Evolutionary conservation across 768 basidiomycete genomes (phyloP).

Genomic region (Pisolithus sp.): DNA sequence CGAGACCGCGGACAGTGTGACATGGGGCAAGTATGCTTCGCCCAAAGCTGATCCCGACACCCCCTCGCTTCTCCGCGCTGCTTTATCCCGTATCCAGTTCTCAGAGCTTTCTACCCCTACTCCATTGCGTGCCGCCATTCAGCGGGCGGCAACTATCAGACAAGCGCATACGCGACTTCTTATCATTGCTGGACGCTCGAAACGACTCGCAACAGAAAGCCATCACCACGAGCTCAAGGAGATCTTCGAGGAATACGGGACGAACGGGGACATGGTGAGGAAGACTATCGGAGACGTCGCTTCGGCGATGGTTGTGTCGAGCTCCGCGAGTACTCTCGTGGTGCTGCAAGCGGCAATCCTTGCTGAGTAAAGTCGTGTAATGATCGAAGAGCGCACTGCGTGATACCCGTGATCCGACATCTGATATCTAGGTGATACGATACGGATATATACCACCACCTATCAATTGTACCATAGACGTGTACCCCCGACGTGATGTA

Average conservation of each 20-base stretch:
- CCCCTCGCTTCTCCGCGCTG: conserved; percentile 18
- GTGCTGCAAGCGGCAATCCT: conserved; percentile 57
- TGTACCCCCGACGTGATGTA: background rate
- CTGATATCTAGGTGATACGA: background rate
- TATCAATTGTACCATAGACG: background rate
- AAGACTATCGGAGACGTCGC: conserved; percentile 87
- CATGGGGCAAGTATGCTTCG: conserved; percentile 60
- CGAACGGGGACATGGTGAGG: conserved; percentile 36
- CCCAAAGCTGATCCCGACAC: conserved; percentile 8
- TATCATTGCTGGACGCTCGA: conserved; percentile 67
- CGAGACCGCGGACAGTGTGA: conserved; percentile 76
- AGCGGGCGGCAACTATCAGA: conserved; percentile 32
- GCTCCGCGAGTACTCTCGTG: conserved; percentile 48
- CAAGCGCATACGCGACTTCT: conserved; percentile 40
- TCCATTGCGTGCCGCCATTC: conserved; percentile 53
- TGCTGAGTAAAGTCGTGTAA: background rate
- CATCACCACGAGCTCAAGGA: conserved; percentile 66
- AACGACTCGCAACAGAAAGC: conserved; percentile 65
- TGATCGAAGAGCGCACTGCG: background rate
- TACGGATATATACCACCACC: background rate
- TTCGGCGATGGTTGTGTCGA: conserved; percentile 66
- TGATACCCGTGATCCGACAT: background rate
- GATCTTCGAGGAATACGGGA: conserved; percentile 41
- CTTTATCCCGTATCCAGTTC: conserved; percentile 60
- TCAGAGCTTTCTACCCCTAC: conserved; percentile 44